Conservation (phyloP, 257 asterid species). For the Solanum corneliomulleri region DNA sequence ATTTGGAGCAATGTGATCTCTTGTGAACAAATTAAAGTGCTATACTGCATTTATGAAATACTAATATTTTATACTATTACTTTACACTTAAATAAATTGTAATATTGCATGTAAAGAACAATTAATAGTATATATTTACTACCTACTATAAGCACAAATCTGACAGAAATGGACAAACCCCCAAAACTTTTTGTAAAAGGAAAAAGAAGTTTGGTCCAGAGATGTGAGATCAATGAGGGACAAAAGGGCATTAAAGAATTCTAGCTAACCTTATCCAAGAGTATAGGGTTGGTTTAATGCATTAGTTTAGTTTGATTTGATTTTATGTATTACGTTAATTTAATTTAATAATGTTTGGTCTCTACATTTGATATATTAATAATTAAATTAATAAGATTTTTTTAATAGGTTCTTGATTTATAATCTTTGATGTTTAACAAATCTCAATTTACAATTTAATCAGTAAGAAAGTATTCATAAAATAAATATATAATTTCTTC, state of each 20-base stretch:
- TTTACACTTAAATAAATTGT: not conserved
- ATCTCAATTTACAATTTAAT: accelerated
- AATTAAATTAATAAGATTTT: too few species aligned
- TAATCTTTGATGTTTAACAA: too few species aligned
- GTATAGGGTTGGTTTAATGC: not conserved
- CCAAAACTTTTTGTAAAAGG: not conserved
- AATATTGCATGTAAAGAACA: not conserved
- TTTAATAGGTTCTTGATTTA: too few species aligned
- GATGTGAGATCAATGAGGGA: not conserved
- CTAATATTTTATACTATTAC: not conserved
- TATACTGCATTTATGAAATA: not conserved
- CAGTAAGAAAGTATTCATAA: too few species aligned
- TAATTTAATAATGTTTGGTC: too few species aligned
- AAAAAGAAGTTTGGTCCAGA: not conserved
- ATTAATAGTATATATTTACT: not conserved
- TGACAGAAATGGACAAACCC: not conserved
- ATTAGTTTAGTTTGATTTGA: too few species aligned
- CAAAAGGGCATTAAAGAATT: not conserved
- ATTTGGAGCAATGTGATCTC: not conserved
- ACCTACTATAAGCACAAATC: not conserved
- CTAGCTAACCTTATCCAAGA: not conserved
- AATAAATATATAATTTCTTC: too few species aligned
- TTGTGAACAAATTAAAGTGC: not conserved
- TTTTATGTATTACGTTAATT: too few species aligned
- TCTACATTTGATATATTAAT: too few species aligned